These are phyloP conservation scores for Fusarium buharicum DNA, from an alignment of 2,329 filamentous ascomycete genomes.

Conservation along the genomic window DNA sequence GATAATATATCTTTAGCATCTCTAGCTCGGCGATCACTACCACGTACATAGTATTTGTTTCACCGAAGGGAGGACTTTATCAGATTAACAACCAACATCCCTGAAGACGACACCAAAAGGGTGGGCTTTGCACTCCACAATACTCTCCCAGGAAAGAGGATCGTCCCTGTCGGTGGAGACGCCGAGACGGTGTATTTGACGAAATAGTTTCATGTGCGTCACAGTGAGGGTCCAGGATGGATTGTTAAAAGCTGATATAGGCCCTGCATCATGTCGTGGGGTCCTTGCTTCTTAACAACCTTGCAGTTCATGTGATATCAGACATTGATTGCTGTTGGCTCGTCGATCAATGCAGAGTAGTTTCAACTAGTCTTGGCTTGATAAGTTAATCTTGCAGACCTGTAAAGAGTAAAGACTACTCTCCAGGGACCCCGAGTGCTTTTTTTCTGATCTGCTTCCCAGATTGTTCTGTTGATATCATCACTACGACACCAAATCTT, in stretches of 20 bases:
- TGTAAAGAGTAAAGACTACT: neutral
- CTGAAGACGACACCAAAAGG: neutral
- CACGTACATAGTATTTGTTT: neutral
- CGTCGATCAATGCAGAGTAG: neutral
- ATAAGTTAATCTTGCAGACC: neutral
- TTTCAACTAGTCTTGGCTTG: constrained; percentile 3
- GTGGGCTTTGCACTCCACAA: neutral
- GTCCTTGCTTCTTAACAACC: neutral
- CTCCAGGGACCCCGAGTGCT: neutral
- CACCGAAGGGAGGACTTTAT: too few relatives aligned
- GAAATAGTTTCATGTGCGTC: neutral
- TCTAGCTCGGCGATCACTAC: neutral
- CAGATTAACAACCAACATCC: neutral
- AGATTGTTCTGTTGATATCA: neutral
- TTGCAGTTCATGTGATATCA: neutral
- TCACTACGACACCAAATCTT: neutral
- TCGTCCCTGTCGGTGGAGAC: neutral
- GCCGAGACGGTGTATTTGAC: neutral
- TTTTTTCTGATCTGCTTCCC: neutral
- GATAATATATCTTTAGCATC: too few relatives aligned
- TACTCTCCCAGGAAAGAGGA: neutral
- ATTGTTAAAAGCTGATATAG: constrained; percentile 1
- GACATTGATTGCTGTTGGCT: neutral
- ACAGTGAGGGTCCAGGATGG: neutral
- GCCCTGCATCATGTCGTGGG: neutral